phyloP scores from a whole-genome alignment of 441 rosid species.

The Croton setiger region DNA sequence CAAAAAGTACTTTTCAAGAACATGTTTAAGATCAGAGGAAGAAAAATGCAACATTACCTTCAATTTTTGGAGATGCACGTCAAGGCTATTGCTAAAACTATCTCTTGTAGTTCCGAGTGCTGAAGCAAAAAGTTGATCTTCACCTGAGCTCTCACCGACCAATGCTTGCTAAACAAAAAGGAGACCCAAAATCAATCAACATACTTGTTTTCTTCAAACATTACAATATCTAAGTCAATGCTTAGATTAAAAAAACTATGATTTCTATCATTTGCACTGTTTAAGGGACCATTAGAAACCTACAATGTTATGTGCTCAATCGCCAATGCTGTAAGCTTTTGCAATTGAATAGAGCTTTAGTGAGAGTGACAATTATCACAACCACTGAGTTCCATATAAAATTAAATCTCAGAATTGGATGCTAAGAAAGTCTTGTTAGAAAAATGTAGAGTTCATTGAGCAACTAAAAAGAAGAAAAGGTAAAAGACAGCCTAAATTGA shows the following conservation, averaged over 20 bases:
- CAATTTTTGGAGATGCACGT: conserved; percentile 58
- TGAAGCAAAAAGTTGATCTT: conserved; percentile 71
- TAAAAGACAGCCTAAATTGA: background rate
- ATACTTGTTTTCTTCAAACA: conserved; percentile 1
- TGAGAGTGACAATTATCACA: background rate
- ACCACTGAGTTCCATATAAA: background rate
- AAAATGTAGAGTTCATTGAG: background rate
- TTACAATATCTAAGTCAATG: background rate
- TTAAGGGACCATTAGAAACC: background rate
- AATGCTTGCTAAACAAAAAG: conserved; percentile 59
- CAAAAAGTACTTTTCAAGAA: too few species aligned
- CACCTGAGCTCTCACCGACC: conserved; percentile 76
- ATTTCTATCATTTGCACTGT: background rate
- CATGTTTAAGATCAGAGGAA: background rate
- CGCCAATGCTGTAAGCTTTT: background rate
- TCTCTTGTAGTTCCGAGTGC: conserved; percentile 48
- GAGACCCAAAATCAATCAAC: conserved; percentile 13
- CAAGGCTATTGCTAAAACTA: conserved; percentile 58
- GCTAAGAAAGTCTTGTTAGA: background rate
- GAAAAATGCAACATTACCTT: conserved; percentile 46
- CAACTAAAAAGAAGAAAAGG: background rate
- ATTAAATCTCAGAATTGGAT: background rate
- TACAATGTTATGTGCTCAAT: background rate
- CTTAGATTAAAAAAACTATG: background rate
- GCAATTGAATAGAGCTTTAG: background rate